Evolutionary conservation across 495 filamentous ascomycete genomes (phyloP).

Genomic region (Penicillium longicatenatum): DNA sequence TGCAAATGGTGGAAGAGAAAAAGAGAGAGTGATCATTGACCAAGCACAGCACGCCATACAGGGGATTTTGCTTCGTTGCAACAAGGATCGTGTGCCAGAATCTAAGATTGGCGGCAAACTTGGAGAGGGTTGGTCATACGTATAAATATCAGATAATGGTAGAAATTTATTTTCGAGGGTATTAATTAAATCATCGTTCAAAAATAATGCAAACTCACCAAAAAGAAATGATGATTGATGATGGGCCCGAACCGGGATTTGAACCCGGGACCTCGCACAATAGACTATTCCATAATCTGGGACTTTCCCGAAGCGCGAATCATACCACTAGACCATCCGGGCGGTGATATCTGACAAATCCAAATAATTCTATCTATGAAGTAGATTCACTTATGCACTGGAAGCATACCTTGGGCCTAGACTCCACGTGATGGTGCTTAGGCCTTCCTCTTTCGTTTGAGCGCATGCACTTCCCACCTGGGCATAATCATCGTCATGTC

Average conservation of each 20-base stretch:
- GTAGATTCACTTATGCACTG: no score
- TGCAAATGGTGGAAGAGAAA: conserved; percentile 12
- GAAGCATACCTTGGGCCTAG: conserved; percentile 3
- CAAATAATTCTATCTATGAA: no score
- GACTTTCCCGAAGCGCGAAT: not conserved
- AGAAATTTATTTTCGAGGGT: no score
- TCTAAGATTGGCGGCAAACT: conserved; percentile 15
- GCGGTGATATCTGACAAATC: not conserved
- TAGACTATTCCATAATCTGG: not conserved
- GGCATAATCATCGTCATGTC: conserved; percentile 12
- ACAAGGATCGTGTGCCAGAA: conserved; percentile 7
- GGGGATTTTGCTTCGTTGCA: conserved; percentile 20
- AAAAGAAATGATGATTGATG: not conserved
- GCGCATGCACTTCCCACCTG: conserved; percentile 2
- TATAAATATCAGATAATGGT: not conserved
- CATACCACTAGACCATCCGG: conserved; percentile 1
- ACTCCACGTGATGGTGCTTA: conserved; percentile 20
- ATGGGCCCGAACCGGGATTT: not conserved
- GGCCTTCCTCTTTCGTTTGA: conserved; percentile 22
- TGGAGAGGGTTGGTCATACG: conserved; percentile 9
- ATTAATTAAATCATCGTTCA: not conserved
- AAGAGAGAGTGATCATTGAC: conserved; percentile 21
- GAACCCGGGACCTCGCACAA: conserved; percentile 1
- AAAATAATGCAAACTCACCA: not conserved
- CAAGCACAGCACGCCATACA: conserved; percentile 14